phyloP scores from a whole-genome alignment of 768 basidiomycete species.

The Candolleomyces eurysporus region DNA sequence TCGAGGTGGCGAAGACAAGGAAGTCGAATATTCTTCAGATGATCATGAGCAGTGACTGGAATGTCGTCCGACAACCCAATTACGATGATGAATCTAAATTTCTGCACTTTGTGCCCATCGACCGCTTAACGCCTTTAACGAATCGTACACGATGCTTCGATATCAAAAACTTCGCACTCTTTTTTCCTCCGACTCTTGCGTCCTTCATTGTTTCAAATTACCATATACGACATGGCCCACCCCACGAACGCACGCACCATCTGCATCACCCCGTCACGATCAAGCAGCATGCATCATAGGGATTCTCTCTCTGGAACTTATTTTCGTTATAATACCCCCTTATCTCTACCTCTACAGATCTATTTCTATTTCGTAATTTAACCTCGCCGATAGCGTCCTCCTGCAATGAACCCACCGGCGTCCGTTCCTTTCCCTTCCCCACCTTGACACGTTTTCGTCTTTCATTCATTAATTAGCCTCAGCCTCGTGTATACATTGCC shows the following conservation, averaged over 20 bases:
- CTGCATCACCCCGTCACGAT: conserved; percentile 3
- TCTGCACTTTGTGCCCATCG: not conserved
- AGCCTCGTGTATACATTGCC: not conserved
- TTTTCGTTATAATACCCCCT: conserved; percentile 21
- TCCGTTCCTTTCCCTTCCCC: conserved; percentile 18
- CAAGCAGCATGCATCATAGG: conserved; percentile 1
- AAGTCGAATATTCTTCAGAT: not conserved
- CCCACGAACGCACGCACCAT: conserved; percentile 4
- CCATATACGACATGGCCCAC: conserved; percentile 12
- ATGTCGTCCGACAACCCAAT: not conserved
- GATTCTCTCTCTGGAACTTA: conserved; percentile 17
- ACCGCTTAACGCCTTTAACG: conserved; percentile 12
- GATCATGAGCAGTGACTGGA: not conserved
- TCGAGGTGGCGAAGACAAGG: not conserved
- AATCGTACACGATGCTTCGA: conserved; percentile 22
- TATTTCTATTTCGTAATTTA: not conserved
- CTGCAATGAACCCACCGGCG: conserved; percentile 3
- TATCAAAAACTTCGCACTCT: conserved; percentile 26
- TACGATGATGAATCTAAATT: not conserved
- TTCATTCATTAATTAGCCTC: conserved; percentile 11
- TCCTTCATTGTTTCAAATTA: conserved; percentile 25
- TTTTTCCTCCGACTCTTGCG: conserved; percentile 22
- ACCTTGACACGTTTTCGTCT: conserved; percentile 17
- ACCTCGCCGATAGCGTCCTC: not conserved
- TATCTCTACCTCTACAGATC: conserved; percentile 14